Evolutionary conservation across 2,329 filamentous ascomycete species (phyloP).

Genomic region (Aspergillus floridensis): DNA sequence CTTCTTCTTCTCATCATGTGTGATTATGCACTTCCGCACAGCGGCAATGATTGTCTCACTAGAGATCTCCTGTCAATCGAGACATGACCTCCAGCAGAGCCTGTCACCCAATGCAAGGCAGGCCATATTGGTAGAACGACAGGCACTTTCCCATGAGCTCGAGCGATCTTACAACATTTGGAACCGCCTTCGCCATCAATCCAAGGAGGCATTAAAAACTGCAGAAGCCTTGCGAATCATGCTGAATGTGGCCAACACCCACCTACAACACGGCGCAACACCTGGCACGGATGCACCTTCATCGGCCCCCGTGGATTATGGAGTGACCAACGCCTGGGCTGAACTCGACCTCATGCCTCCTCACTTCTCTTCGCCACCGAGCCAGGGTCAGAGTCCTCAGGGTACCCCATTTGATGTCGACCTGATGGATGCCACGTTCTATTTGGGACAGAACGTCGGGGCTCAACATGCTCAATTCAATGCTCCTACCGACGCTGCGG

Average conservation of each 20-base stretch:
- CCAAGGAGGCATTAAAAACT: slow-evolving; percentile 18
- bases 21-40: slow-evolving; percentile 13
- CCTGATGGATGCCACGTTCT: slow-evolving; percentile 19
- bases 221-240: slow-evolving; percentile 19
- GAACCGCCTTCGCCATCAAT: slow-evolving; percentile 15
- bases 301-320: background rate
- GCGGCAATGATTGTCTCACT: slow-evolving; percentile 20
- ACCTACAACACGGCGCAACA: slow-evolving; percentile 19
- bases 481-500: slow-evolving; percentile 12
- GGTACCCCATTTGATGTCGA: slow-evolving; percentile 15
- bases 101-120: slow-evolving; percentile 10
- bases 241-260: slow-evolving; percentile 17
- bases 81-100: slow-evolving; percentile 15
- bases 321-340: background rate
- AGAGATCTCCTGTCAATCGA: slow-evolving; percentile 15
- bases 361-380: background rate
- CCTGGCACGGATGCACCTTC: slow-evolving; percentile 3
- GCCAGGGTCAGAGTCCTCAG: background rate
- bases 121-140: slow-evolving; percentile 12
- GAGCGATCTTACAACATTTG: slow-evolving; percentile 16
- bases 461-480: slow-evolving; percentile 7
- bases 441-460: slow-evolving; percentile 11
- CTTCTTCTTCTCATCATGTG: slow-evolving; percentile 17
- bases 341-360: background rate
- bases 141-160: slow-evolving; percentile 12